A percentile compares a stretch with the other conserved stretches of the same genome.
Evolutionary conservation across 2,329 filamentous ascomycete genomes (phyloP).

Genomic region (Aspergillus sp.): DNA sequence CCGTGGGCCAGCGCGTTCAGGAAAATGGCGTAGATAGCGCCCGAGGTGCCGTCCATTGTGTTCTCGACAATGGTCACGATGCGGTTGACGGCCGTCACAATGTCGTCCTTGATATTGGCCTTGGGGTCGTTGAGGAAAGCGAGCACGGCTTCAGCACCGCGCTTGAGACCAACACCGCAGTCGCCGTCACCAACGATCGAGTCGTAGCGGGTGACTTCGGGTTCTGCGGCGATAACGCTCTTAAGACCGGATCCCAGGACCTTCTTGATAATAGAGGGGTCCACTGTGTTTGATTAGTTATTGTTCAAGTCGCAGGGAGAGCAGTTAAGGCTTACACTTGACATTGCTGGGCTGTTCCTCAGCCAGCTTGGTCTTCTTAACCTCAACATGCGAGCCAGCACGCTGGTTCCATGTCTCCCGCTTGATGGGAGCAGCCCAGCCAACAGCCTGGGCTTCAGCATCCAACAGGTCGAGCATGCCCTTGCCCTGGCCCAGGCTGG

Average conservation of each 20-base stretch:
- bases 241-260: conserved; percentile 51
- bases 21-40: conserved; percentile 81
- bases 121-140: conserved; percentile 34
- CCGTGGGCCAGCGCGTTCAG: conserved; percentile 73
- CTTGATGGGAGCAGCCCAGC: conserved; percentile 57
- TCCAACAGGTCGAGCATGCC: conserved; percentile 61
- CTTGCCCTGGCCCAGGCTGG: conserved; percentile 47
- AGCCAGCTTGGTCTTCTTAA: conserved; percentile 34
- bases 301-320: background rate
- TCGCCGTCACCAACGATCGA: conserved; percentile 87
- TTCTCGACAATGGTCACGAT: conserved; percentile 60
- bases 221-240: conserved; percentile 56
- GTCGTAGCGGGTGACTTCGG: conserved; percentile 60
- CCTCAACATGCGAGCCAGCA: conserved; percentile 36
- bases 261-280: conserved; percentile 45
- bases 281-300: conserved; percentile 33
- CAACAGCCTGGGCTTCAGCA: conserved; percentile 59
- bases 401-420: conserved; percentile 53
- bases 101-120: conserved; percentile 48
- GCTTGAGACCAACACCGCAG: conserved; percentile 78
- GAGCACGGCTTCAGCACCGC: conserved; percentile 65
- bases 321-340: conserved; percentile 37
- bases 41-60: conserved; percentile 67
- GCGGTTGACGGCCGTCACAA: conserved; percentile 52
- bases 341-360: conserved; percentile 49